Evolutionary conservation across 257 asterid genomes (phyloP), one percentile per base, ranked within the genome.

Genomic region (Solanum ahanhuiri): DNA sequence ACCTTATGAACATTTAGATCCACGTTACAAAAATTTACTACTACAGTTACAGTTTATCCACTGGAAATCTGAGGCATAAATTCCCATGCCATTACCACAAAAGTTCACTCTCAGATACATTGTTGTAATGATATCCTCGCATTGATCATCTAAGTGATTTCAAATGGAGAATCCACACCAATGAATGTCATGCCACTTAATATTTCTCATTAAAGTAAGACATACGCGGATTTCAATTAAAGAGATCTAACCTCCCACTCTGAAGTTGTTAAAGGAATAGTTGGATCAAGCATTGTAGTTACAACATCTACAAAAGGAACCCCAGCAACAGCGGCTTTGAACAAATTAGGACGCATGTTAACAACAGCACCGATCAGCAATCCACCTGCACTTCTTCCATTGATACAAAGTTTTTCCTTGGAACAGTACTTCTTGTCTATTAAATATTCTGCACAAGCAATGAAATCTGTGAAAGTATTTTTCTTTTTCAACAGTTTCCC

Each of bases 371-470:
- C 98, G 81, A 96, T 92, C 60, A 96, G 95, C 94, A 96, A 92
- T 67, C 99, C 99, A 70, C 99, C 98, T 23, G 98, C 99, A 67
- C 99, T 96, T 92, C 98, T 92, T 85, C 99, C 98, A 88, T 96
- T 89, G 58, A 96, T 93, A 94, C 98, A 91, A 87, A 96, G 92
- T 70, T 92, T 96, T 87, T 96, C 98, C 90, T 93, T 94, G 82
- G 96, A 92, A 88, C 96, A 93, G 89, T 92, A 96, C 91, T 92
- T 95, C 85, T 92, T 93, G 86, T 91, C 96, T 87, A 94, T 91
- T 93, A 96, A 89, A 93, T 92, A 90, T 90, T 96, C 98, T 15
- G 99, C 95, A 22, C 94, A 94, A 43, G 96, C 91, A 88, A 95
- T 93, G 87, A 96, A 96, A 91, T 96, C 98, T 4, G 95, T 95